These are phyloP conservation scores for Typha latifolia DNA, from an alignment of 176 grass and related monocot genomes.

Conservation along the genomic window DNA sequence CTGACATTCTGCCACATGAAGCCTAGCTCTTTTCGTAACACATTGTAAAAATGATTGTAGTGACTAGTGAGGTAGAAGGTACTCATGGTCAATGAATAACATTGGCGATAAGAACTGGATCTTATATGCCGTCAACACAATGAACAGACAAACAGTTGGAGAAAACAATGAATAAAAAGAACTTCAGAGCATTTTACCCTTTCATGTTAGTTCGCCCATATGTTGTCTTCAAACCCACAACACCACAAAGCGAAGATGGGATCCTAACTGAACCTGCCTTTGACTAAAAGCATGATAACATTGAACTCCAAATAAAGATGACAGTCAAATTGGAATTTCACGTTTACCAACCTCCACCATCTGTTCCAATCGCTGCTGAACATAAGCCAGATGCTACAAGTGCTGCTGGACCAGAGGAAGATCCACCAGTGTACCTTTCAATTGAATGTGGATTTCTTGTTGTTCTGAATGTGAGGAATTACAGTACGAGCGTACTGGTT, in stretches of 20 bases:
- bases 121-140: background rate
- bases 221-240: conserved; percentile 97
- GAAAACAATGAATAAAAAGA: background rate
- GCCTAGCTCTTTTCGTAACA: too few relatives aligned
- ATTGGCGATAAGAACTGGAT: background rate
- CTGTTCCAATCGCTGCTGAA: conserved; percentile 83
- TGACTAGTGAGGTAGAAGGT: too few relatives aligned
- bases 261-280: conserved; percentile 90
- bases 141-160: background rate
- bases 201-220: conserved; percentile 71
- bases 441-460: conserved; percentile 83
- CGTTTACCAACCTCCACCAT: conserved; percentile 67
- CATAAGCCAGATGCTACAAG: conserved; percentile 90
- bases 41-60: too few relatives aligned
- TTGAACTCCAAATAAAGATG: conserved; percentile 7
- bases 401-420: conserved; percentile 93
- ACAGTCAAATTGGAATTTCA: conserved; percentile 10
- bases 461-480: conserved; percentile 43
- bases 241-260: conserved; percentile 91
- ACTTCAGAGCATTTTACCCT: conserved; percentile 37
- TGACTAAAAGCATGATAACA: conserved; percentile 10
- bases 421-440: conserved; percentile 97
- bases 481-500: background rate
- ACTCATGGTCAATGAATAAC: too few relatives aligned
- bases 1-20: too few relatives aligned